Conservation (phyloP, 106 monocot species). For the Platanthera zijinensis region DNA sequence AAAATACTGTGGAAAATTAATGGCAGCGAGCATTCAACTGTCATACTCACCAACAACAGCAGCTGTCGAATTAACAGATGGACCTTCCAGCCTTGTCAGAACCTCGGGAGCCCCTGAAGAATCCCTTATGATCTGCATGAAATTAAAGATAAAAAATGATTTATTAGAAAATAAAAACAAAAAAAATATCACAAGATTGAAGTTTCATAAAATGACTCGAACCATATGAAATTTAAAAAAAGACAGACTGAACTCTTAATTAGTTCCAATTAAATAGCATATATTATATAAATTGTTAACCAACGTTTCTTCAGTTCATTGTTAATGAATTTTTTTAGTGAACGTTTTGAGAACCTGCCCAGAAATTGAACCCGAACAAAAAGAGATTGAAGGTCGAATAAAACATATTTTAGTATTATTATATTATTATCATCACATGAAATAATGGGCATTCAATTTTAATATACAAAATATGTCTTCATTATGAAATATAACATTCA, state of each 20-base stretch:
- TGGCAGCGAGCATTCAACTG: constrained; percentile 20
- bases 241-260: neutral
- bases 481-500: too few relatives aligned
- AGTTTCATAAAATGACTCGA: neutral
- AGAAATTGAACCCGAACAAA: too few relatives aligned
- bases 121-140: constrained; percentile 76
- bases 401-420: too few relatives aligned
- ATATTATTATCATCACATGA: too few relatives aligned
- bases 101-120: constrained; percentile 72
- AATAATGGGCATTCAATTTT: too few relatives aligned
- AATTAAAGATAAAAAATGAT: neutral
- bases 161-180: neutral
- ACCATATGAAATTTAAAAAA: neutral
- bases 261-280: neutral
- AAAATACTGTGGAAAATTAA: too few relatives aligned
- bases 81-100: constrained; percentile 61
- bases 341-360: too few relatives aligned
- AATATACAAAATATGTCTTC: too few relatives aligned
- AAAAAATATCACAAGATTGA: neutral
- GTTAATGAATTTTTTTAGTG: too few relatives aligned
- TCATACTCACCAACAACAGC: constrained; percentile 50
- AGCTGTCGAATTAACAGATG: constrained; percentile 9
- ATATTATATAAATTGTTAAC: too few relatives aligned
- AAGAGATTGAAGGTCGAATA: too few relatives aligned
- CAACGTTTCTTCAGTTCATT: too few relatives aligned